Evolutionary conservation across 257 asterid genomes (phyloP), one percentile per base, ranked within the genome.

Genomic region (Cinchona pubescens): DNA sequence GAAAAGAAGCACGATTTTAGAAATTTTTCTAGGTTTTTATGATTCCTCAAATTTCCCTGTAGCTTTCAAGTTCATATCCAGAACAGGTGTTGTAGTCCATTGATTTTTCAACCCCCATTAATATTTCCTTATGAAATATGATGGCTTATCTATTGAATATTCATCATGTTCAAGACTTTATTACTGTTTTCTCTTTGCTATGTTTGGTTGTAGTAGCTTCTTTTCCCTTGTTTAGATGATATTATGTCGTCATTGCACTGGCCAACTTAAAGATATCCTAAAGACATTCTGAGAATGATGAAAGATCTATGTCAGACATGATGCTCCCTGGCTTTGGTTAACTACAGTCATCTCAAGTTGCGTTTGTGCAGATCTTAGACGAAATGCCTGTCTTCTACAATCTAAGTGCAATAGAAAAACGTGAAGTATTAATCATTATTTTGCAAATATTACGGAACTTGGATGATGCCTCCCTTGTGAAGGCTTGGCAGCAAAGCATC

Each of bases 321-420:
- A 15, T 11, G 45, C 53, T 11, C 53, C 15, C 53, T 49, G 37
- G 45, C 30, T 49, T 49, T 70, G 60, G 60, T 25, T 56, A 34
- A 53, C 30, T 43, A 43, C 56, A 4, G 21, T 71, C 62, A 53
- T 78, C 84, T 67, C 72, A 77, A 73, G 29, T 69, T 81, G 48
- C 80, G 69, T 77, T 79, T 76, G 72, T 80, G 87, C 91, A 95
- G 99, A 87, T 95, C 79, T 91, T 95, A 29, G 99, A 95, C 82
- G 98, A 95, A 85, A 95, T 95, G 99, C 99, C 99, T 32, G 99
- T 95, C 81, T 95, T 95, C 88, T 95, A 95, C 93, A 92, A 92
- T 83, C 85, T 95, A 86, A 82, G 93, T 84, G 86, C 97, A 75
- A 80, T 82, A 79, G 99, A 95, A 87, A 95, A 95, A 79, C 97